Evolutionary conservation across 2,329 filamentous ascomycete species (phyloP).

Genomic region (Botrytis fragariae): DNA sequence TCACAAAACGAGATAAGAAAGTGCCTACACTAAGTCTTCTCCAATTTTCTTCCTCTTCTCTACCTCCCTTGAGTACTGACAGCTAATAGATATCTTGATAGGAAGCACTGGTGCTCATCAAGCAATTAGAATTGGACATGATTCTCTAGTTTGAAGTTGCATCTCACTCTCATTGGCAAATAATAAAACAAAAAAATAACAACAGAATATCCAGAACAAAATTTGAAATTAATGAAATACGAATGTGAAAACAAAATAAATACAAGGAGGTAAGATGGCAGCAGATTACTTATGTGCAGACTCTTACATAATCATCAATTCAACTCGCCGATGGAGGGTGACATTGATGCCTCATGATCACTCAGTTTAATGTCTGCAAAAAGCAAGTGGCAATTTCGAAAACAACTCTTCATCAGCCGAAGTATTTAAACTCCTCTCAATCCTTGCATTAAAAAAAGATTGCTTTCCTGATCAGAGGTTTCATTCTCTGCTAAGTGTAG

Average conservation of each 20-base stretch:
- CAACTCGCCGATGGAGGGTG: background rate
- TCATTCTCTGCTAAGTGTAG: background rate
- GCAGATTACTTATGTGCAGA: background rate
- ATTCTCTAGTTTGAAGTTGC: background rate
- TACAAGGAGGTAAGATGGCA: background rate
- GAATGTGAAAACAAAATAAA: background rate
- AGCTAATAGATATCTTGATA: background rate
- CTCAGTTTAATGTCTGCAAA: background rate
- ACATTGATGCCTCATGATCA: background rate
- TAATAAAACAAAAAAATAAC: background rate
- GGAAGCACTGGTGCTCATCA: background rate
- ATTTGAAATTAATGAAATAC: background rate
- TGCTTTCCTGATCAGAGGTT: background rate
- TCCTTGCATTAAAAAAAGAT: background rate
- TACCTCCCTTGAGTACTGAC: background rate
- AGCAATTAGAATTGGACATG: background rate
- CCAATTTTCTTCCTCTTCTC: background rate
- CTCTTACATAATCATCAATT: background rate
- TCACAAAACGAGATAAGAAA: background rate
- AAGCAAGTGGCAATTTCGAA: background rate
- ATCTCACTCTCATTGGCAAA: background rate
- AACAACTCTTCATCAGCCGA: accelerated
- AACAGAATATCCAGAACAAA: background rate
- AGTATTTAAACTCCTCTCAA: background rate
- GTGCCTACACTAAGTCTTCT: background rate